phyloP scores from a whole-genome alignment of 1,284 basidiomycete species.

The Rhizoctonia solani region DNA sequence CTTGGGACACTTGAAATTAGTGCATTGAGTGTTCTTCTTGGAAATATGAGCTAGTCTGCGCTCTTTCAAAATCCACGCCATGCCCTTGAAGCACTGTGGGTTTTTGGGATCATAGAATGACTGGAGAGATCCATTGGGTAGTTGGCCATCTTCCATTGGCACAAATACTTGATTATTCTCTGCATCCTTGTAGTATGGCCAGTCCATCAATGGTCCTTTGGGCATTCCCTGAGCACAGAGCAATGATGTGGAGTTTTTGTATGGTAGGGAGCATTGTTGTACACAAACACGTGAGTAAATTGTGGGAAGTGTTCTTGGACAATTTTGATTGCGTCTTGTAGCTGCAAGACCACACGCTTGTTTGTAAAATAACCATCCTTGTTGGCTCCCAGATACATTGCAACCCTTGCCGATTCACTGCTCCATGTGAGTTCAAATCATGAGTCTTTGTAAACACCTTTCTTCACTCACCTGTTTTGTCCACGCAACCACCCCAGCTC shows the following conservation, averaged over 20 bases:
- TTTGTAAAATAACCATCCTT: constrained; percentile 49
- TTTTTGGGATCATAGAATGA: neutral
- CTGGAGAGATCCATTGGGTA: constrained; percentile 37
- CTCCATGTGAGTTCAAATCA: constrained; percentile 11
- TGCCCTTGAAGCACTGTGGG: constrained; percentile 46
- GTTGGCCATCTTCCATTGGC: constrained; percentile 41
- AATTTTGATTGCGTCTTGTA: constrained; percentile 46
- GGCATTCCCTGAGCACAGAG: constrained; percentile 48
- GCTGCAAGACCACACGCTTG: constrained; percentile 46
- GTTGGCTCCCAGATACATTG: constrained; percentile 52
- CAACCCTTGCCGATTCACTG: constrained; percentile 39
- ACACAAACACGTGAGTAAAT: constrained; percentile 45
- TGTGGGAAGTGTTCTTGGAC: constrained; percentile 45
- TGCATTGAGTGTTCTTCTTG: constrained; percentile 1
- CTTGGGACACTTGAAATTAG: constrained; percentile 16
- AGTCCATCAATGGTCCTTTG: constrained; percentile 35
- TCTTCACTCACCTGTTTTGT: constrained; percentile 42
- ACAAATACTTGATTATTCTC: neutral
- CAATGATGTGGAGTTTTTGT: constrained; percentile 43
- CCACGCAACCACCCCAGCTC: too few relatives aligned
- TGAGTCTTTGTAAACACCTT: neutral
- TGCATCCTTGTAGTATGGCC: neutral
- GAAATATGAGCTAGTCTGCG: constrained; percentile 39
- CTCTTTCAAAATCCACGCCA: constrained; percentile 45
- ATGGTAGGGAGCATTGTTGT: constrained; percentile 50